Evolutionary conservation across 495 filamentous ascomycete genomes (phyloP), one percentile per base, ranked within the genome.

Genomic region (Rhypophila decipiens): DNA sequence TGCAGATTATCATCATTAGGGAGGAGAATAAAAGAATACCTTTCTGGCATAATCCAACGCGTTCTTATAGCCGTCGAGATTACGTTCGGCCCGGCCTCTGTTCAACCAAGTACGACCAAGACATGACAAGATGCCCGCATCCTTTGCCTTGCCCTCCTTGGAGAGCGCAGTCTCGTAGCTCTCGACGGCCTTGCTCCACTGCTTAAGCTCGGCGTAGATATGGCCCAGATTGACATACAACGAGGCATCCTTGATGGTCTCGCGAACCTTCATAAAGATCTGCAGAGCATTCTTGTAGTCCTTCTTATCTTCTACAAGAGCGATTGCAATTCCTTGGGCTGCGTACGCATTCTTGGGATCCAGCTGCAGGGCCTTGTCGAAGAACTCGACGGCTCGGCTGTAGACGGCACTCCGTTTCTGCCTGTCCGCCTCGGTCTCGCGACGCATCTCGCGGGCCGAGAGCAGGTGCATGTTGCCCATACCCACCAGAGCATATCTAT

Each of bases 291-390:
- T 71, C 46, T 77, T 78, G 66, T 84, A 79, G 54, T 96, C 88
- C 61, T 88, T 94, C 70, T 84, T 88, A 61, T 97, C 94, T 60
- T 98, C 93, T 0, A 93, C 78, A 37, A 97, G 73, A 2, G 93
- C 88, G 56, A 98, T 97, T 7, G 85, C 93, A 51, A 97, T 83
- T 24, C 94, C 93, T 58, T 98, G 94, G 10, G 94, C 93, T 0
- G 93, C 93, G 58, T 95, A 94, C 1, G 94, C 93, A 52, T 97
- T 97, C 65, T 83, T 87, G 1, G 87, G 80, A 57, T 98, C 93
- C 2, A 97, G 70, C 59, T 93, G 89, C 13, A 98, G 70, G 20
- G 89, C 91, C 69, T 98, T 98, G 63, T 97, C 94, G 61, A 95
- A 98, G 71, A 97, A 97, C 61, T 96, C 94, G 10, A 97, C 90